Evolutionary conservation across 345 rosid genomes (phyloP).

Genomic region (Pugionium cornutum): DNA sequence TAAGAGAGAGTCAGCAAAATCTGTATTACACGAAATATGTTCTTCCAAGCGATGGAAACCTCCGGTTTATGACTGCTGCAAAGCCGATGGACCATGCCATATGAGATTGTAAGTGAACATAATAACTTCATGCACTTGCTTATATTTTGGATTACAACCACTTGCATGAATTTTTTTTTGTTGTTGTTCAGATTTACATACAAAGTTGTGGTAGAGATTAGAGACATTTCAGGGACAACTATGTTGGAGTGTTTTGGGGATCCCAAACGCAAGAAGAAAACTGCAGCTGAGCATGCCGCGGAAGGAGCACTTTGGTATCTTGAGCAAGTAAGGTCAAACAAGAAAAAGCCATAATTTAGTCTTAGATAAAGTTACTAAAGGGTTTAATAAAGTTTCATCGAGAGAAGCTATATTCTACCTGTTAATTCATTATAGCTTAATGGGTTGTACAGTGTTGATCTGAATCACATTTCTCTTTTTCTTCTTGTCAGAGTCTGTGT

Average conservation of each 20-base stretch:
- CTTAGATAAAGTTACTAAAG: constrained; percentile 9
- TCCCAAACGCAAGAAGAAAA: constrained; percentile 50
- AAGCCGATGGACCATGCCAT: constrained; percentile 60
- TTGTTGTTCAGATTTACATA: constrained; percentile 51
- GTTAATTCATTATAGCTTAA: neutral
- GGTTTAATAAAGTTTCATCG: neutral
- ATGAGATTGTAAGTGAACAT: constrained; percentile 50
- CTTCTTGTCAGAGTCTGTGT: neutral
- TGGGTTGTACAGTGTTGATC: constrained; percentile 9
- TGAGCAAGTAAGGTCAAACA: constrained; percentile 34
- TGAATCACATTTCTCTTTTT: neutral
- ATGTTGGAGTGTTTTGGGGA: constrained; percentile 54
- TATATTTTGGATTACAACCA: neutral
- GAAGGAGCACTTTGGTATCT: constrained; percentile 76
- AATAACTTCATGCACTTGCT: neutral
- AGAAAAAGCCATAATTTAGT: neutral
- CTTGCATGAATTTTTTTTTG: constrained; percentile 14
- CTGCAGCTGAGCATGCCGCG: constrained; percentile 69
- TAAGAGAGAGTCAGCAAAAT: constrained; percentile 41
- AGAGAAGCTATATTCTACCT: neutral
- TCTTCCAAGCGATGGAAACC: constrained; percentile 50
- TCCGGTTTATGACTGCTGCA: constrained; percentile 61
- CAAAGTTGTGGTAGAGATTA: constrained; percentile 51
- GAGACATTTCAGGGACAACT: constrained; percentile 27
- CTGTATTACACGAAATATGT: constrained; percentile 50